A percentile compares a stretch with the other conserved stretches of the same genome.
Evolutionary conservation across 2,329 filamentous ascomycete species (phyloP).

Genomic region (Trichophyton verrucosum): DNA sequence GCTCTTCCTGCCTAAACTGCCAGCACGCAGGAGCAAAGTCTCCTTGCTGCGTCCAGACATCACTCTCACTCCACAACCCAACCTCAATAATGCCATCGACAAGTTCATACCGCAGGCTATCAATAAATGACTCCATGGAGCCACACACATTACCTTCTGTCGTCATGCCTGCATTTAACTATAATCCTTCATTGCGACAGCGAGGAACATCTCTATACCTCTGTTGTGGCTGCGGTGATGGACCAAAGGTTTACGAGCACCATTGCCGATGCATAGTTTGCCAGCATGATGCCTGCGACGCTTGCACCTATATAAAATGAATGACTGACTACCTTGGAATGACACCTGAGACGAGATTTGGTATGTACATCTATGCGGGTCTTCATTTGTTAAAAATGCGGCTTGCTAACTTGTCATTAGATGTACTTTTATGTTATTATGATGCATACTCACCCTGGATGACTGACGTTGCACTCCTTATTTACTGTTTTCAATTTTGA

Average conservation of each 20-base stretch:
- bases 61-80: constrained; percentile 1
- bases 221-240: constrained; percentile 30
- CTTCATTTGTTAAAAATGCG: not conserved
- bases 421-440: not conserved
- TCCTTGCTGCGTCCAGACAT: constrained; percentile 17
- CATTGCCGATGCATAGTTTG: constrained; percentile 26
- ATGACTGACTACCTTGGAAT: not conserved
- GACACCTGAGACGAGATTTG: not conserved
- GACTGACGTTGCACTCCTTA: constrained; percentile 3
- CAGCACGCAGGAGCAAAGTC: constrained; percentile 10
- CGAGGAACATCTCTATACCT: constrained; percentile 22
- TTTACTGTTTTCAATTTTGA: not conserved
- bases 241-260: constrained; percentile 26
- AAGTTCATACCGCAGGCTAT: not conserved
- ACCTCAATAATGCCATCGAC: not conserved
- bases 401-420: not conserved
- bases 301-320: constrained; percentile 22
- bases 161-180: not conserved
- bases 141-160: not conserved
- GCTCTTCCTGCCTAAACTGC: constrained; percentile 21
- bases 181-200: not conserved
- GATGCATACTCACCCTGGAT: not conserved
- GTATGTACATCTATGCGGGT: not conserved
- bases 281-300: constrained; percentile 21
- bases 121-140: not conserved